A percentile compares a stretch with the other conserved stretches of the same genome.
Evolutionary conservation across 2,329 filamentous ascomycete species (phyloP).

Genomic region (Neocucurbitaria cava): DNA sequence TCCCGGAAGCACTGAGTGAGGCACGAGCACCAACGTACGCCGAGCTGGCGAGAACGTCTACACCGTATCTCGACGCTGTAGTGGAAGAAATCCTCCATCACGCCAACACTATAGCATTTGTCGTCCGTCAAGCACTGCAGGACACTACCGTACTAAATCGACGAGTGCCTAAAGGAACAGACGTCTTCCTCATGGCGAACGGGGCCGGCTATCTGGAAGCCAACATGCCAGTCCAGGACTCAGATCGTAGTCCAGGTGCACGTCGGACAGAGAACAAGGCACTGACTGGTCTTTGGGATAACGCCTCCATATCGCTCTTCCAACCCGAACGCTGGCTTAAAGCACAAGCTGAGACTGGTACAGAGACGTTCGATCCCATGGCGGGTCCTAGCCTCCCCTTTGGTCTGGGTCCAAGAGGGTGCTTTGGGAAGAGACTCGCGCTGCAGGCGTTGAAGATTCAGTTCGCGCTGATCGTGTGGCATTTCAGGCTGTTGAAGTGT

Average conservation of each 20-base stretch:
- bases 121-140: not conserved
- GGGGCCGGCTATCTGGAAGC: slow-evolving; percentile 4
- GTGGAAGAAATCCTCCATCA: slow-evolving; percentile 8
- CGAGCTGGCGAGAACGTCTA: not conserved
- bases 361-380: slow-evolving; percentile 2
- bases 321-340: slow-evolving; percentile 4
- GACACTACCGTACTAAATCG: not conserved
- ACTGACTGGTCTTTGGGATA: not conserved
- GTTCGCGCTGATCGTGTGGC: slow-evolving; percentile 5
- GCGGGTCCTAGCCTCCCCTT: slow-evolving; percentile 7
- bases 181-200: slow-evolving; percentile 8
- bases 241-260: not conserved
- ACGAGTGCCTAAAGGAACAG: slow-evolving; percentile 3
- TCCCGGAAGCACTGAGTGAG: not conserved
- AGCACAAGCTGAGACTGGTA: not conserved
- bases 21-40: slow-evolving; percentile 1
- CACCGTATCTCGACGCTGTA: slow-evolving; percentile 6
- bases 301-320: not conserved
- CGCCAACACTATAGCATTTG: slow-evolving; percentile 2
- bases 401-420: slow-evolving; percentile 2
- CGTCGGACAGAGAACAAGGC: not conserved
- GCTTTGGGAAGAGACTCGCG: slow-evolving; percentile 9
- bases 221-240: not conserved
- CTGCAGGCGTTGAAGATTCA: slow-evolving; percentile 9
- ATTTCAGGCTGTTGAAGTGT: slow-evolving; percentile 1